Base-by-base conservation (phyloP, 371 early-diverging fungal genomes). In the Sporodiniella umbellata region DNA sequence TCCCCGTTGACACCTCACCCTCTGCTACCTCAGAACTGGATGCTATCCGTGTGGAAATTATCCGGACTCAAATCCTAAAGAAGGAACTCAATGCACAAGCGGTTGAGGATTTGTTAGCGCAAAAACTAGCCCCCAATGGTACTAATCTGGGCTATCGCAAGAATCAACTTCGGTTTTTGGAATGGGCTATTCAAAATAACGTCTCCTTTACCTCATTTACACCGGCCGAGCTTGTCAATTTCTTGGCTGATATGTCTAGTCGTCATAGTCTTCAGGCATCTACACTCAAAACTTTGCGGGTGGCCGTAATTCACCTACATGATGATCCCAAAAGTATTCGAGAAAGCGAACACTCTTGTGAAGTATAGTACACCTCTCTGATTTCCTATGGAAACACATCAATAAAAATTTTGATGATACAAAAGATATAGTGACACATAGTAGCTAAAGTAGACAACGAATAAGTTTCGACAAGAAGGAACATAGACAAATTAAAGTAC, bases 21-120 rank as follows among this genome's bases (percentile, higher is more conserved):
- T 2, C 40, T 28, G n/a, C 37, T 10, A 48, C 48, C 18, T 21
- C 11, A 33, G 35, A 37, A 37, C 15, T 53, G 53, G 45, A 53
- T n/a, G 38, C 53, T 53, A 18, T 53, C 53, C 45, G 45, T 52
- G 23, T 52, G 45, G 45, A 12, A 15, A 22, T 14, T 48, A 18
- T 48, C 48, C 2, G 37, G 48, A 22, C 15, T 15, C n/a, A n/a
- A n/a, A n/a, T n/a, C n/a, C n/a, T n/a, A n/a, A n/a, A n/a, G n/a
- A n/a, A n/a, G n/a, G n/a, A n/a, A n/a, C n/a, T n/a, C n/a, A n/a
- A n/a, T n/a, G n/a, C n/a, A n/a, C n/a, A n/a, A n/a, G n/a, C n/a
- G n/a, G n/a, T n/a, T n/a, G n/a, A n/a, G n/a, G n/a, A n/a, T n/a
- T n/a, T n/a, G n/a, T n/a, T n/a, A n/a, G n/a, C 38, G 6, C 38